Evolutionary conservation across 371 early-diverging fungal genomes (phyloP).

Genomic region (Mortierella sp.): DNA sequence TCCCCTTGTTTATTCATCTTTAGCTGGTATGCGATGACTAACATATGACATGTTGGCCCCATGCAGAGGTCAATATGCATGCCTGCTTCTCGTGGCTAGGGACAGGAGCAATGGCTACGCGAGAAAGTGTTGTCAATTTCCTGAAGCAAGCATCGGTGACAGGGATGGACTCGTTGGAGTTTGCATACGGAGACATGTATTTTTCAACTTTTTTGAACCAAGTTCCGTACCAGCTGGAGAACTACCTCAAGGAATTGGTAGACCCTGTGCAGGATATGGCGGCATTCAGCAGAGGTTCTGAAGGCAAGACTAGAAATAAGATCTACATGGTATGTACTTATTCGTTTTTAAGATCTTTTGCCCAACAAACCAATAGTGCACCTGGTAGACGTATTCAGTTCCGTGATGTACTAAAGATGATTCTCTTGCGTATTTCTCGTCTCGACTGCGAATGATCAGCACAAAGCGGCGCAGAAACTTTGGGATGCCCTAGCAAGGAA

Average conservation of each 20-base stretch:
- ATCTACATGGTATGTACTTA: slow-evolving; percentile 55
- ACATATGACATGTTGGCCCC: neutral
- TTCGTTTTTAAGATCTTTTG: neutral
- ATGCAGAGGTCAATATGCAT: slow-evolving; percentile 65
- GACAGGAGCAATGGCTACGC: slow-evolving; percentile 68
- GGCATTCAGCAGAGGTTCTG: slow-evolving; percentile 58
- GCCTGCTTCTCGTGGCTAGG: slow-evolving; percentile 68
- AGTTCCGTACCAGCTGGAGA: slow-evolving; percentile 68
- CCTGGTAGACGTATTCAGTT: too few species aligned
- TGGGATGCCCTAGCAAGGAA: slow-evolving; percentile 57
- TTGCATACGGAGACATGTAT: slow-evolving; percentile 70
- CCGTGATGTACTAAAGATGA: neutral
- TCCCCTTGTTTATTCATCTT: neutral
- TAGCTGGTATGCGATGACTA: neutral
- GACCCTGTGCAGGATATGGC: slow-evolving; percentile 49
- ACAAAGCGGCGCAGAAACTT: slow-evolving; percentile 58
- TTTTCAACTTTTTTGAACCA: slow-evolving; percentile 71
- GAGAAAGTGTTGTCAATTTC: slow-evolving; percentile 65
- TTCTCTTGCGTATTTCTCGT: neutral
- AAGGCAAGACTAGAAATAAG: slow-evolving; percentile 58
- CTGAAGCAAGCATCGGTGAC: slow-evolving; percentile 59
- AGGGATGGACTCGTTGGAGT: slow-evolving; percentile 63
- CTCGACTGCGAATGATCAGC: slow-evolving; percentile 30
- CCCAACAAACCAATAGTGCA: neutral
- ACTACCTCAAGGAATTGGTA: slow-evolving; percentile 51